Evolutionary conservation across 2,329 filamentous ascomycete species (phyloP), one percentile per base, ranked within the genome.

Genomic region (Dactylellina parvicollis): DNA sequence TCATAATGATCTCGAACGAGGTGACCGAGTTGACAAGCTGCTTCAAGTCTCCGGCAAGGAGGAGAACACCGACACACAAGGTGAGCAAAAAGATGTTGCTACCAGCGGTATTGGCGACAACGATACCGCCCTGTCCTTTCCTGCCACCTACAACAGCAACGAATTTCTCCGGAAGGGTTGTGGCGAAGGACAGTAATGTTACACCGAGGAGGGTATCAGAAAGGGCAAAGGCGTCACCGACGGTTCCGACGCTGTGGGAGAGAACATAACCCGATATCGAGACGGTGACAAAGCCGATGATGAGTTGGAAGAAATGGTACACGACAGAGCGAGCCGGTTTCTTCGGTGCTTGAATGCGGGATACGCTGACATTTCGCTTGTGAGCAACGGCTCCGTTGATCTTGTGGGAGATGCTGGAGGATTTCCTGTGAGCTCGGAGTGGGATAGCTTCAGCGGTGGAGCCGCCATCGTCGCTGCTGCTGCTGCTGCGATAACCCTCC

Each of bases 81-180:
- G 83, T 82, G 14, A 86, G 78, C 30, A 86, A 78, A 76, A 86
- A 87, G 32, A 86, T 84, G 67, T 86, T 86, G 74, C 84, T 85
- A 3, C 84, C 85, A 0, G 82, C 84, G 2, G 84, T 85, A 46
- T 83, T 85, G 0, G 84, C 85, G 4, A 84, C 82, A 7, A 86
- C 76, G 49, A 86, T 84, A 1, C 84, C 84, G 1, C 78, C 77
- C 16, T 85, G 82, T 3, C 83, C 84, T 12, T 82, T 81, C 9
- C 76, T 79, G 14, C 83, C 82, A 69, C 83, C 84, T 22, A 86
- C 73, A 2, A 85, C 79, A 0, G 85, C 82, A 49, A 86, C 76
- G 38, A 86, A 80, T 75, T 86, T 86, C 75, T 86, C 84, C 0
- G 85, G 85, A 1, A 86, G 78, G 0, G 84, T 86, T 0, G 84